Conservation (phyloP, 345 rosid genomes). For the Geranium brycei region DNA sequence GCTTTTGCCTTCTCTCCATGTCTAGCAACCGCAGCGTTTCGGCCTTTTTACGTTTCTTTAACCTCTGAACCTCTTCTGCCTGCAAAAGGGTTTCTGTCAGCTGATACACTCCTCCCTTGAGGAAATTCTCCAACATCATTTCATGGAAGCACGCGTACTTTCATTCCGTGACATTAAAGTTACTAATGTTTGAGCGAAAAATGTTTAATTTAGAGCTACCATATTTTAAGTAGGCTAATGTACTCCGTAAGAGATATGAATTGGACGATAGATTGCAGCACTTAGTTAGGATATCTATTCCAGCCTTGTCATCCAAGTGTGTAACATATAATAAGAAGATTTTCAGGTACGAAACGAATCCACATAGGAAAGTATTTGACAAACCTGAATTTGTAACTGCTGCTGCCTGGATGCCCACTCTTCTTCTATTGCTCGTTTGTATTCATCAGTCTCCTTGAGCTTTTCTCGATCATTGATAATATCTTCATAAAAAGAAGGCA, state of each 20-base stretch:
- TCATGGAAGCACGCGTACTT: no score
- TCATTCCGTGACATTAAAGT: no score
- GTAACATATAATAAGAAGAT: neutral
- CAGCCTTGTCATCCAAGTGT: neutral
- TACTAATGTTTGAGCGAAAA: no score
- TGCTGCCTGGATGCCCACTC: constrained; percentile 77
- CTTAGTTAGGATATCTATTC: neutral
- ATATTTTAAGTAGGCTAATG: no score
- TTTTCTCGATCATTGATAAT: constrained; percentile 57
- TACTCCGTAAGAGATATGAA: no score
- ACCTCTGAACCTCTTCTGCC: constrained; percentile 74
- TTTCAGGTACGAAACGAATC: neutral
- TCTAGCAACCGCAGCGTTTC: constrained; percentile 48
- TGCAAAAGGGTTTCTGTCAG: constrained; percentile 6
- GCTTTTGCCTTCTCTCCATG: constrained; percentile 77
- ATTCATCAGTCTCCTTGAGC: constrained; percentile 73
- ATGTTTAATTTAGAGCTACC: no score
- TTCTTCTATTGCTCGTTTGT: constrained; percentile 64
- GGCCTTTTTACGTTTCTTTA: constrained; percentile 54
- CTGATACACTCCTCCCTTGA: no score
- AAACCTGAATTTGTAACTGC: constrained; percentile 66
- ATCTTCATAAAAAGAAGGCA: constrained; percentile 16
- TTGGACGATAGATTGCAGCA: no score
- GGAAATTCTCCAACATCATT: no score
- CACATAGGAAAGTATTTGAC: neutral